These are phyloP conservation scores for Bremia lactucae DNA, from an alignment of 352 stramenopile genomes.

Conservation along the genomic window DNA sequence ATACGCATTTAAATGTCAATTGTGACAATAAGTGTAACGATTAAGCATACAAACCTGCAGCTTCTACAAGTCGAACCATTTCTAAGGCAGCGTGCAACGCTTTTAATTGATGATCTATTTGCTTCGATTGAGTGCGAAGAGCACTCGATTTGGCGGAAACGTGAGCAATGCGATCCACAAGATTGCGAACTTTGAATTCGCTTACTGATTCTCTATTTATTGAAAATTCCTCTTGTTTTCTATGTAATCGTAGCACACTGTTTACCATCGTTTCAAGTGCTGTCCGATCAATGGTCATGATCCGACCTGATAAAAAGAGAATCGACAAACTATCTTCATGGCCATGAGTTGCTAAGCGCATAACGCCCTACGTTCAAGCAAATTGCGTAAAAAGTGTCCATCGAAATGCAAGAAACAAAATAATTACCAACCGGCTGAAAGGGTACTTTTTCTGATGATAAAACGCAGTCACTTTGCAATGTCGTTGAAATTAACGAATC, in stretches of 20 bases:
- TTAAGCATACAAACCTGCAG: constrained; percentile 11
- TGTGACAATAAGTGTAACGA: not conserved
- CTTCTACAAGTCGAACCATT: constrained; percentile 18
- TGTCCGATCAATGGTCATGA: constrained; percentile 16
- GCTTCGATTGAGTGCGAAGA: constrained; percentile 22
- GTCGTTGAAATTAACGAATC: not conserved
- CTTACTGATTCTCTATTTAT: constrained; percentile 5
- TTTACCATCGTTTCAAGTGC: constrained; percentile 11
- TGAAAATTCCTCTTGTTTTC: not conserved
- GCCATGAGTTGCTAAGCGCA: constrained; percentile 17
- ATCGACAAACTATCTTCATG: constrained; percentile 15
- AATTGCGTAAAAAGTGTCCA: too few relatives aligned
- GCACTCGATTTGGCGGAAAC: constrained; percentile 21
- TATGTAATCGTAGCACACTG: constrained; percentile 9
- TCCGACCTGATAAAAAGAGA: constrained; percentile 25
- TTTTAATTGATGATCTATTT: constrained; percentile 29
- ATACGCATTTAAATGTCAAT: not conserved
- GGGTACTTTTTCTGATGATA: constrained; percentile 18
- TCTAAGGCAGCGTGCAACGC: constrained; percentile 34
- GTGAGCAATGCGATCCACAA: constrained; percentile 29
- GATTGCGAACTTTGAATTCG: constrained; percentile 22
- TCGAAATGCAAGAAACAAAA: not conserved
- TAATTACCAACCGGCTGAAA: constrained; percentile 18
- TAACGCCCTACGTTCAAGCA: constrained; percentile 22
- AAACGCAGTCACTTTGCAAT: not conserved